Conservation (phyloP, 257 asterid species). For the Dorcoceras hygrometricum region DNA sequence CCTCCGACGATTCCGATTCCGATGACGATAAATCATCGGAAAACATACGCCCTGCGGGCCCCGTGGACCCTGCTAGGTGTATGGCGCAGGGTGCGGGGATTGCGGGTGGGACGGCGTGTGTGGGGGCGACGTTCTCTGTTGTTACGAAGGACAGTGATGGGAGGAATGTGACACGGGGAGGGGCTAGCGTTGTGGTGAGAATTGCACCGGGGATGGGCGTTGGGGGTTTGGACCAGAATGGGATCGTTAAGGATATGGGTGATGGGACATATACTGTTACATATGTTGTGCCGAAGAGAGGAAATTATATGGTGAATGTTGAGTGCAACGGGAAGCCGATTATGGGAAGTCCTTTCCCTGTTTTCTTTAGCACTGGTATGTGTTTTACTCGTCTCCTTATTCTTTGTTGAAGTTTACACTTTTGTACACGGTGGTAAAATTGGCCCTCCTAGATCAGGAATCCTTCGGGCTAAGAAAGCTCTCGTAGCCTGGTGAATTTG, state of each 20-base stretch:
- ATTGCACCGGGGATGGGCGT: constrained; percentile 85
- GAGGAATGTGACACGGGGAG: constrained; percentile 73
- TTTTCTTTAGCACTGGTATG: constrained; percentile 90
- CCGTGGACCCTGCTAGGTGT: constrained; percentile 86
- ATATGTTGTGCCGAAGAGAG: constrained; percentile 83
- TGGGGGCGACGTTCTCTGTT: constrained; percentile 66
- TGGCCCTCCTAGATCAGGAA: neutral
- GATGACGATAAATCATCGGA: constrained; percentile 59
- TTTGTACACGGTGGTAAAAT: neutral
- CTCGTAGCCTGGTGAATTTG: neutral
- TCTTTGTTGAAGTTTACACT: neutral
- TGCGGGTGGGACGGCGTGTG: constrained; percentile 93
- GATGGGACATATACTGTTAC: constrained; percentile 89
- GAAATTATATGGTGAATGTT: constrained; percentile 92
- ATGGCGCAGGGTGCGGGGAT: constrained; percentile 93
- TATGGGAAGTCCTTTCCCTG: constrained; percentile 98
- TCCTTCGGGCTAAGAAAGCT: no score
- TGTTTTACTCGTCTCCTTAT: neutral
- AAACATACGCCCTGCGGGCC: constrained; percentile 57
- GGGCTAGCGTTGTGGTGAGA: constrained; percentile 72
- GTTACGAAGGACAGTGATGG: constrained; percentile 79
- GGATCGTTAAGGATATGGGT: constrained; percentile 85
- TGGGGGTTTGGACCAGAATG: constrained; percentile 81
- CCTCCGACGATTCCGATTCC: constrained; percentile 45
- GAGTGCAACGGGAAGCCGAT: constrained; percentile 93